A percentile compares a stretch with the other conserved stretches of the same genome.
These are phyloP conservation scores for Rhytidiadelphus loreus DNA, from an alignment of 225 moss, liverwort and hornwort species.

Conservation along the genomic window DNA sequence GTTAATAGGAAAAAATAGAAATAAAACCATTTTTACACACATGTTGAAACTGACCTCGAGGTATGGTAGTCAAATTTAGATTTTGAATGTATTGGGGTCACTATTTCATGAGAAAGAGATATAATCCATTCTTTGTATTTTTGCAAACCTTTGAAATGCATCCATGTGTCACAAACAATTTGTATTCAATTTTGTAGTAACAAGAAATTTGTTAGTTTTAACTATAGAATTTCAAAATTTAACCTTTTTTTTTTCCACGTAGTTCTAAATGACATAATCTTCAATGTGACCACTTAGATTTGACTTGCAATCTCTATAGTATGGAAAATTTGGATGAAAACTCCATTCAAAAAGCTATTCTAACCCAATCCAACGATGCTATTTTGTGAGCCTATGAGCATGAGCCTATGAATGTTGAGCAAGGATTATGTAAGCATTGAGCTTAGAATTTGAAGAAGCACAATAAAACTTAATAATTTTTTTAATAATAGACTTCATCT, in stretches of 20 bases:
- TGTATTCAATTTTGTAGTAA: neutral
- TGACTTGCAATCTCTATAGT: neutral
- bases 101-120: neutral
- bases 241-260: neutral
- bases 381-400: no score
- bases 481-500: no score
- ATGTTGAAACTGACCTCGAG: rapidly evolving
- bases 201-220: neutral
- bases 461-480: no score
- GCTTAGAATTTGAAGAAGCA: no score
- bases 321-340: neutral
- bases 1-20: neutral
- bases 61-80: neutral
- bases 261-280: no score
- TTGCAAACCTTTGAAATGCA: neutral
- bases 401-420: no score
- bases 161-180: neutral
- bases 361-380: no score
- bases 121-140: neutral
- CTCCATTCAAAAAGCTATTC: no score
- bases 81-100: neutral
- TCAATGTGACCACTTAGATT: no score
- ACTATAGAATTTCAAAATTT: neutral
- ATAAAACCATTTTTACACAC: neutral
- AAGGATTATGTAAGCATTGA: no score